Evolutionary conservation across 2,329 filamentous ascomycete genomes (phyloP).

Genomic region (Aureobasidium pullulans): DNA sequence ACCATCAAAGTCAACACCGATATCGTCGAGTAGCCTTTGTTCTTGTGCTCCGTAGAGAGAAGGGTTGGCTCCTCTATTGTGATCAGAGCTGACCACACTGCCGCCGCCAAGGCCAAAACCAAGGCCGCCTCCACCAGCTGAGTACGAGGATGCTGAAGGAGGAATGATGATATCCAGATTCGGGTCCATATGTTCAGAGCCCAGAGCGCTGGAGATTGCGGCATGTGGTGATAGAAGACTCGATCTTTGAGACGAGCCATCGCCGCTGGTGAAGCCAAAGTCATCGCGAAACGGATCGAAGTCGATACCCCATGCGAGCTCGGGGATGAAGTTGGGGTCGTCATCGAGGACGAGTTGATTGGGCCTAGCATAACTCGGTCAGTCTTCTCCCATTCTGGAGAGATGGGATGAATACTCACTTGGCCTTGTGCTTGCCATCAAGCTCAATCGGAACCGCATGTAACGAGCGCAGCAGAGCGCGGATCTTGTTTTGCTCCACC

Average conservation of each 20-base stretch:
- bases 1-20: slow-evolving; percentile 51
- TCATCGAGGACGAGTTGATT: slow-evolving; percentile 72
- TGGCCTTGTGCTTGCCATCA: slow-evolving; percentile 58
- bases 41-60: not conserved
- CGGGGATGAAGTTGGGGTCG: slow-evolving; percentile 72
- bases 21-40: slow-evolving; percentile 29
- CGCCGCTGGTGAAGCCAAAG: slow-evolving; percentile 40
- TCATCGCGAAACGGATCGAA: slow-evolving; percentile 40
- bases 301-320: slow-evolving; percentile 53
- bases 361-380: slow-evolving; percentile 43
- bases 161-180: slow-evolving; percentile 39
- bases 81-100: not conserved
- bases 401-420: slow-evolving; percentile 42
- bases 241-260: slow-evolving; percentile 26
- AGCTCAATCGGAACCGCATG: slow-evolving; percentile 58
- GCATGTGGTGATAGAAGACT: slow-evolving; percentile 33
- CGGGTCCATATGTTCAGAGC: slow-evolving; percentile 19
- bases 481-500: slow-evolving; percentile 66
- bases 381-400: not conserved
- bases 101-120: not conserved
- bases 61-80: not conserved
- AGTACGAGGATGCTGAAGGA: slow-evolving; percentile 20
- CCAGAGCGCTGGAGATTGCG: slow-evolving; percentile 22
- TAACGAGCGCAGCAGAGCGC: slow-evolving; percentile 54
- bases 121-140: slow-evolving; percentile 13